A percentile compares a stretch with the other conserved stretches of the same genome.
These are phyloP conservation scores for Talaromyces sp. DNA, from an alignment of 2,329 filamentous ascomycete species.

Conservation along the genomic window DNA sequence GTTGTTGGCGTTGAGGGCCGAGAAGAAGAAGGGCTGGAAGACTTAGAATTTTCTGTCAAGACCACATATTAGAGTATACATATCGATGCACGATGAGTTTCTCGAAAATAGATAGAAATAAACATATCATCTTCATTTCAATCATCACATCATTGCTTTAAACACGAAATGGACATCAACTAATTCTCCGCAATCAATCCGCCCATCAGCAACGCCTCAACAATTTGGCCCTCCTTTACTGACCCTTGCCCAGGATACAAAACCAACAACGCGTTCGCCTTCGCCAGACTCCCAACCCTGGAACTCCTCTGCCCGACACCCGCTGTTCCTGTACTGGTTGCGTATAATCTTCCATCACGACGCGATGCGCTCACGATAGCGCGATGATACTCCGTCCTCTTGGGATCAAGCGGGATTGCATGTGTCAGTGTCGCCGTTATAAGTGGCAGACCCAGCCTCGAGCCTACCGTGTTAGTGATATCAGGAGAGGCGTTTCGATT, in stretches of 20 bases:
- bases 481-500: not conserved
- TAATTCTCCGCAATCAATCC: constrained; percentile 33
- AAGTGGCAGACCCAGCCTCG: constrained; percentile 61
- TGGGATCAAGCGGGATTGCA: constrained; percentile 68
- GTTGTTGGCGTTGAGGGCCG: constrained; percentile 51
- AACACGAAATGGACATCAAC: not conserved
- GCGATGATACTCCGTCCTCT: constrained; percentile 85
- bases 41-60: not conserved
- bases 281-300: constrained; percentile 79
- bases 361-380: constrained; percentile 63
- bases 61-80: not conserved
- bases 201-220: constrained; percentile 78
- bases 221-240: constrained; percentile 64
- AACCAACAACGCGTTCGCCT: constrained; percentile 81
- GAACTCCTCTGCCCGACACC: constrained; percentile 70
- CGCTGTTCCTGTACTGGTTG: constrained; percentile 72
- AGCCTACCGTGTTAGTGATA: constrained; percentile 26
- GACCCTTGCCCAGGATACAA: constrained; percentile 48
- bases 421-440: constrained; percentile 69
- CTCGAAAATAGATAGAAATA: not conserved
- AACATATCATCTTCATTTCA: not conserved
- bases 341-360: constrained; percentile 64
- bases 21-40: constrained; percentile 52
- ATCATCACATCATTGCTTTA: not conserved
- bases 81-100: not conserved